phyloP scores from a whole-genome alignment of 768 basidiomycete species.

The Trametes cubensis region DNA sequence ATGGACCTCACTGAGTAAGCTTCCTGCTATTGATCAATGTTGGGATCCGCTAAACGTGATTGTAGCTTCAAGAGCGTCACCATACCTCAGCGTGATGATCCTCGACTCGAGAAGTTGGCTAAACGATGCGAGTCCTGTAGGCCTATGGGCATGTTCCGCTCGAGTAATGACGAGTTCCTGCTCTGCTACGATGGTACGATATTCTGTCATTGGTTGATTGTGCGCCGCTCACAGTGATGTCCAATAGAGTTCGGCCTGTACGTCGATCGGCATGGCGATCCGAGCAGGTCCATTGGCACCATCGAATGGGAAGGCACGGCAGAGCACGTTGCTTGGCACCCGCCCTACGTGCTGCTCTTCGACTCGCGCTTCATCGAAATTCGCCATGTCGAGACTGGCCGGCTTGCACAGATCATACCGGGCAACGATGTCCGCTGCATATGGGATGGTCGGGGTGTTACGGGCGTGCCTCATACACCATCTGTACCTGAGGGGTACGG shows the following conservation, averaged over 20 bases:
- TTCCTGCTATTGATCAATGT: background rate
- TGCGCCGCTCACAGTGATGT: background rate
- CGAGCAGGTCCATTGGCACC: slow-evolving; percentile 65
- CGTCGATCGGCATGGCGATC: slow-evolving; percentile 90
- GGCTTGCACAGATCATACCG: slow-evolving; percentile 79
- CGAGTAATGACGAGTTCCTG: slow-evolving; percentile 85
- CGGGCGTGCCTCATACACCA: slow-evolving; percentile 33
- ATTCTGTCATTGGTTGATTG: background rate
- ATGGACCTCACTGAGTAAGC: slow-evolving; percentile 93
- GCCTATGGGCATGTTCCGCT: slow-evolving; percentile 89
- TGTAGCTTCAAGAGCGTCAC: slow-evolving; percentile 83
- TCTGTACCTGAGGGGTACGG: slow-evolving; percentile 50
- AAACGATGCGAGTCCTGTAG: slow-evolving; percentile 80
- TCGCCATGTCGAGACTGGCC: slow-evolving; percentile 78
- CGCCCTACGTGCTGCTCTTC: slow-evolving; percentile 86
- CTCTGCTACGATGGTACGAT: slow-evolving; percentile 83
- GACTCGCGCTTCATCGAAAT: slow-evolving; percentile 91
- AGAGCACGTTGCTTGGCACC: slow-evolving; percentile 85
- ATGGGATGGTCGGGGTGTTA: slow-evolving; percentile 79
- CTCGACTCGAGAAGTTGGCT: slow-evolving; percentile 64
- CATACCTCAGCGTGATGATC: slow-evolving; percentile 81
- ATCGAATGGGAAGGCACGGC: slow-evolving; percentile 97
- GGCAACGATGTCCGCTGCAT: slow-evolving; percentile 83
- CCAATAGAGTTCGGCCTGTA: slow-evolving; percentile 83
- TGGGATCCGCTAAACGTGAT: background rate